Evolutionary conservation across 2,329 filamentous ascomycete species (phyloP), one percentile per base, ranked within the genome.

Genomic region (Aureobasidium sp.): DNA sequence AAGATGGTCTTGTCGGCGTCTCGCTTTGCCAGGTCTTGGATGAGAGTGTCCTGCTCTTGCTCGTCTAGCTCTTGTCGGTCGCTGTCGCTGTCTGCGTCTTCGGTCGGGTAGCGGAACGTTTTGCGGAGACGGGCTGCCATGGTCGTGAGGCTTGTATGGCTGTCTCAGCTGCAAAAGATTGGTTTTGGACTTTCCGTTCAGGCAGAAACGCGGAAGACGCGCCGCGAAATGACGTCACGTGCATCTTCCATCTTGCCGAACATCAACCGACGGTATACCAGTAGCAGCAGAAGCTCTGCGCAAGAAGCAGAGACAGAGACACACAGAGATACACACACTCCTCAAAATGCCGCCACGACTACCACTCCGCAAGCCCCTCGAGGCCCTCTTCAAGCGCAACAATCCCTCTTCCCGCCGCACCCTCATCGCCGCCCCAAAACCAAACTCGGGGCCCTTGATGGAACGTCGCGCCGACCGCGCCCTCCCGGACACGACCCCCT

Each of bases 101-200:
- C 81, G 54, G 73, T 70, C 4, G 85, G 85, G 70, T 91, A 93
- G 56, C 79, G 80, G 70, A 94, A 93, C 7, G 86, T 85, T 62
- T 79, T 85, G 63, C 90, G 84, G 39, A 93, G 73, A 58, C 86
- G 83, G 49, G 86, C 73, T 53, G 74, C 71, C 75, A 78, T 77
- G 12, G 14, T 52, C 25, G 21, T 51, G 35, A 35, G 19, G 27
- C 1, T 4, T 39, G n/a, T 25, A 14, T 14, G 39, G 6, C 10
- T 25, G 7, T 12, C 10, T 37, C 30, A 47, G 42, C 19, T 27
- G 44, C 14, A 37, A 27, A 14, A n/a, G n/a, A n/a, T n/a, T n/a
- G n/a, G n/a, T n/a, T n/a, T n/a, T n/a, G n/a, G n/a, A n/a, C n/a
- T n/a, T n/a, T n/a, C n/a, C n/a, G n/a, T n/a, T n/a, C n/a, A 4